Percentiles rank a stretch among this genome's conserved stretches.
Conservation (phyloP, 257 asterid genomes). For the Striga asiatica region DNA sequence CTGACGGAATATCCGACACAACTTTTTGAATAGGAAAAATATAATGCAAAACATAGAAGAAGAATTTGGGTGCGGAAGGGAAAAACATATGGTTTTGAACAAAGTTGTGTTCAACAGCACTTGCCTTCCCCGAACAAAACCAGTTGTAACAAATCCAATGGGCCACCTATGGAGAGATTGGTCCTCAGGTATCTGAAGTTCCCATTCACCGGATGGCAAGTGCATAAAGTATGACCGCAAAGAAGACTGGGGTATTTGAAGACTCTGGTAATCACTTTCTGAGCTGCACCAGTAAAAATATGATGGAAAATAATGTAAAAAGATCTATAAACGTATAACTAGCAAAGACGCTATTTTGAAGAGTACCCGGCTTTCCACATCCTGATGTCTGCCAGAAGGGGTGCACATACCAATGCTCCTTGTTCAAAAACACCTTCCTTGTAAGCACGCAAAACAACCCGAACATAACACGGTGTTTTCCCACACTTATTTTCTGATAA, state of each 20-base stretch:
- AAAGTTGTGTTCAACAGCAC: neutral
- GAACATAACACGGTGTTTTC: conserved; percentile 35
- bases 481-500: conserved; percentile 21
- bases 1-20: too few relatives aligned
- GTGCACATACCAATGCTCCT: conserved; percentile 85
- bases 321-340: neutral
- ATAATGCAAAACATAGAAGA: neutral
- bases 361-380: conserved; percentile 43
- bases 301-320: neutral
- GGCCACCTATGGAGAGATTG: conserved; percentile 44
- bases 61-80: neutral
- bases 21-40: too few relatives aligned
- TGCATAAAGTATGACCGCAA: conserved; percentile 37
- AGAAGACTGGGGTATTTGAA: conserved; percentile 52
- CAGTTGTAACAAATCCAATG: conserved; percentile 75
- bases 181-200: conserved; percentile 46
- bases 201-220: conserved; percentile 56
- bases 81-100: neutral
- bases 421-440: conserved; percentile 74
- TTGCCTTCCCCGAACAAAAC: conserved; percentile 85
- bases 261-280: conserved; percentile 24
- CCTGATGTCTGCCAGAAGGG: conserved; percentile 42
- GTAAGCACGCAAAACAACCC: conserved; percentile 51
- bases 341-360: neutral
- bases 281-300: conserved; percentile 35